Conservation (phyloP, 169 alveolate species). For the Cryptosporidium baileyi region DNA sequence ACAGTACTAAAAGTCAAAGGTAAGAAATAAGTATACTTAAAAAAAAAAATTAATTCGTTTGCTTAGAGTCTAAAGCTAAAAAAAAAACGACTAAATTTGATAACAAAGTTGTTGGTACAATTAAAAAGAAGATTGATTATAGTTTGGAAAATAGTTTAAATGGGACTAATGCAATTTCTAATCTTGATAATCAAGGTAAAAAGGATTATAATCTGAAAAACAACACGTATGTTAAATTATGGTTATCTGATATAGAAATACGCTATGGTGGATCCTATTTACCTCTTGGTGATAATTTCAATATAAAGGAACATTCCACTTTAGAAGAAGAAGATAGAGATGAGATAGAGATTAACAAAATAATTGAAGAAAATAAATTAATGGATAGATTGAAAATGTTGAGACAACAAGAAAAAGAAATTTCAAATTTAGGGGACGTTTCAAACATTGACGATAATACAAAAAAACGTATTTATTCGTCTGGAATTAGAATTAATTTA, state of each 20-base stretch:
- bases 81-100: slow-evolving; percentile 52
- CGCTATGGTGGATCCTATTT: not conserved
- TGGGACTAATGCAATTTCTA: not conserved
- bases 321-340: not conserved
- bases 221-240: slow-evolving; percentile 48
- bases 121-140: not conserved
- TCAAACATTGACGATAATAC: slow-evolving; percentile 4
- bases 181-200: not conserved
- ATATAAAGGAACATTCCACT: not conserved
- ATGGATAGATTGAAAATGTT: slow-evolving; percentile 10
- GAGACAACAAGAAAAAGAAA: slow-evolving; percentile 11
- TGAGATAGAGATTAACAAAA: slow-evolving; percentile 7
- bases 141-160: not conserved
- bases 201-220: slow-evolving; percentile 14
- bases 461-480: not conserved
- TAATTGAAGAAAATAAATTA: slow-evolving; percentile 30
- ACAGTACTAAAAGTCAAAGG: too few species aligned
- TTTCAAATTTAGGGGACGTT: not conserved
- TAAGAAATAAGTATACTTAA: too few species aligned
- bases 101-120: not conserved
- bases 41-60: not conserved
- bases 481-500: not conserved
- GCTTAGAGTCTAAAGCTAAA: not conserved
- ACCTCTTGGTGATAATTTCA: not conserved
- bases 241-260: slow-evolving; percentile 42